These are phyloP conservation scores for Apiotrichum brassicae DNA, from an alignment of 1,284 basidiomycete species.

Conservation along the genomic window DNA sequence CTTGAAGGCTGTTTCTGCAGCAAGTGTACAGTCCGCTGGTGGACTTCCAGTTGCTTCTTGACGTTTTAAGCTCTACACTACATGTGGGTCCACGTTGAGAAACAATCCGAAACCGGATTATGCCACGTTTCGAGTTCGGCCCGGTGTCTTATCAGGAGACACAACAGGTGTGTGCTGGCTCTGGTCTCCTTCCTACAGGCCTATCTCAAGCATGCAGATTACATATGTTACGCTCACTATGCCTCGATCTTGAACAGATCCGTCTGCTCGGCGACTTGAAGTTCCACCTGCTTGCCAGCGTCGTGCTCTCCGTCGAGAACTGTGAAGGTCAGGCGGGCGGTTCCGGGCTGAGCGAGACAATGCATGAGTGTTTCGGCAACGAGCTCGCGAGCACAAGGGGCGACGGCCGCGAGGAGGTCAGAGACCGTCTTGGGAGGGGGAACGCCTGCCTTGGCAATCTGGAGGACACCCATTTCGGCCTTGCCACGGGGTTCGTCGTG, in stretches of 20 bases:
- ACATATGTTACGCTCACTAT: not conserved
- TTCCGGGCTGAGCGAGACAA: not conserved
- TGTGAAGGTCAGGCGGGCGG: not conserved
- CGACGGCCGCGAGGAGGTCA: not conserved
- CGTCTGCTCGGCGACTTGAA: not conserved
- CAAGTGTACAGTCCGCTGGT: too few relatives aligned
- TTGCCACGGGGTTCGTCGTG: not conserved
- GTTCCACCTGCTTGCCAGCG: not conserved
- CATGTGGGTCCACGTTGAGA: too few relatives aligned
- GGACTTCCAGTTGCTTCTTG: too few relatives aligned
- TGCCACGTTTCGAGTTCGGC: too few relatives aligned
- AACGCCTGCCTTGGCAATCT: not conserved
- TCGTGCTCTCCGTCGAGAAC: conserved; percentile 1
- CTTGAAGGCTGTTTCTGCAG: too few relatives aligned
- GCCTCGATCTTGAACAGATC: not conserved
- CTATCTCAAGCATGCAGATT: too few relatives aligned
- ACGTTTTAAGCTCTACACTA: too few relatives aligned
- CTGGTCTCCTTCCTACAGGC: too few relatives aligned
- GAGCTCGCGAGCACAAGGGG: not conserved
- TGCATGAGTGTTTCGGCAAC: not conserved
- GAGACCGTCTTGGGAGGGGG: not conserved
- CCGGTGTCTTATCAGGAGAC: too few relatives aligned
- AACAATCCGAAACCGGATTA: too few relatives aligned
- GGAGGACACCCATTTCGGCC: conserved; percentile 1
- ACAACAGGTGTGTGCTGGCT: too few relatives aligned